Percentiles rank a stretch among this genome's conserved stretches.
Evolutionary conservation across 164 flowering plant species (phyloP).

Genomic region (Nelumbo lutea): DNA sequence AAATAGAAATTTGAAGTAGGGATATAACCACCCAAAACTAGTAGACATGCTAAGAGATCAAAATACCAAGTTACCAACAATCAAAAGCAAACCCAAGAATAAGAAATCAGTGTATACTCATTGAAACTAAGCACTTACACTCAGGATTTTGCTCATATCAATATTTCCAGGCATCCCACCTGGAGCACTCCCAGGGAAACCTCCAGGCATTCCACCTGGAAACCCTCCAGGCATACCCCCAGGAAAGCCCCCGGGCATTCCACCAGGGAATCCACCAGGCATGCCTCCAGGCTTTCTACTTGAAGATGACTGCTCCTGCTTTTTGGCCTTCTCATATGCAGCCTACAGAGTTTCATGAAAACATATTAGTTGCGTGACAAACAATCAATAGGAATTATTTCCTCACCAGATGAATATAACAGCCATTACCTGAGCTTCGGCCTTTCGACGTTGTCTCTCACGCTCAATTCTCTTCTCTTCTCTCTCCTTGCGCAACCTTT

Average conservation of each 20-base stretch:
- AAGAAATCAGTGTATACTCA: not conserved
- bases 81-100: not conserved
- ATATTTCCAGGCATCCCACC: conserved; percentile 81
- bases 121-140: conserved; percentile 39
- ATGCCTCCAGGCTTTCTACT: conserved; percentile 54
- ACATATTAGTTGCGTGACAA: not conserved
- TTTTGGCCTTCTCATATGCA: conserved; percentile 92
- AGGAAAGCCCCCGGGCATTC: conserved; percentile 58
- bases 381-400: not conserved
- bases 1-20: not conserved
- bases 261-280: conserved; percentile 76
- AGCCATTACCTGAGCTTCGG: conserved; percentile 74
- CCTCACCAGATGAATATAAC: not conserved
- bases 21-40: not conserved
- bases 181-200: conserved; percentile 35
- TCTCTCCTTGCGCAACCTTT: conserved; percentile 66
- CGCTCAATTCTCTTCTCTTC: conserved; percentile 62
- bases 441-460: conserved; percentile 72
- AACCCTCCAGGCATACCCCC: conserved; percentile 44
- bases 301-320: conserved; percentile 73
- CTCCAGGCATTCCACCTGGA: conserved; percentile 48
- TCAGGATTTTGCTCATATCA: conserved; percentile 86
- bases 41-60: not conserved
- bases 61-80: not conserved
- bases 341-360: conserved; percentile 41